A percentile compares a stretch with the other conserved stretches of the same genome.
Conservation (phyloP, 805 yeast genomes). For the Ogataea nitratoaversa region DNA sequence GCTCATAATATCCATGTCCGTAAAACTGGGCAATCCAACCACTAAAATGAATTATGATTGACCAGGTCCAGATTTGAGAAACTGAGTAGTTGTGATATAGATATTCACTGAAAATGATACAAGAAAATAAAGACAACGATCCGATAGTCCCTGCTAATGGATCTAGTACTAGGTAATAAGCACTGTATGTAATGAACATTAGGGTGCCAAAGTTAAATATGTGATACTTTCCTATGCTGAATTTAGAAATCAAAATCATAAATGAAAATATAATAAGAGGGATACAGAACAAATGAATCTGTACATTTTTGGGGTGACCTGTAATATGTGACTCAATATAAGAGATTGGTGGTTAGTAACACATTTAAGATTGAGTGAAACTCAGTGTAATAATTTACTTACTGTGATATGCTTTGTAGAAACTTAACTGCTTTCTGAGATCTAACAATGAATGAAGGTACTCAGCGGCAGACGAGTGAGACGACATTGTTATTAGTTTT, state of each 20-base stretch:
- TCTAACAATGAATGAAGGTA: constrained; percentile 26
- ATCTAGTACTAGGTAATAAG: constrained; percentile 60
- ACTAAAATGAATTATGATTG: constrained; percentile 41
- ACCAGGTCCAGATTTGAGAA: constrained; percentile 25
- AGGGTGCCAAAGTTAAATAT: constrained; percentile 43
- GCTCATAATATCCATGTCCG: constrained; percentile 83
- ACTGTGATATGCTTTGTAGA: constrained; percentile 43
- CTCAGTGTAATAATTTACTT: neutral
- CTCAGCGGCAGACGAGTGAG: too few species aligned
- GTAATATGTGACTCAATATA: too few species aligned
- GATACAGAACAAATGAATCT: constrained; percentile 73
- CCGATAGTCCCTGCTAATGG: constrained; percentile 43
- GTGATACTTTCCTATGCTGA: constrained; percentile 10
- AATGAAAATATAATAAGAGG: constrained; percentile 68
- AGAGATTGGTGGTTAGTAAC: too few species aligned
- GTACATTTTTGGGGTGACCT: constrained; percentile 47
- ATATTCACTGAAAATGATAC: constrained; percentile 13
- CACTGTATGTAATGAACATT: constrained; percentile 43
- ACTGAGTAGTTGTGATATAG: constrained; percentile 12
- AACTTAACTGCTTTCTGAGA: constrained; percentile 51
- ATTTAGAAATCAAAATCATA: constrained; percentile 33
- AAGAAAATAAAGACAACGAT: constrained; percentile 31
- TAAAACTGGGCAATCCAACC: constrained; percentile 83
- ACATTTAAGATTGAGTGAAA: too few species aligned
- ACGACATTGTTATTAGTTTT: too few species aligned